Evolutionary conservation across 352 stramenopile genomes (phyloP), one percentile per base, ranked within the genome.

Genomic region (Thraustochytrium sp.): DNA sequence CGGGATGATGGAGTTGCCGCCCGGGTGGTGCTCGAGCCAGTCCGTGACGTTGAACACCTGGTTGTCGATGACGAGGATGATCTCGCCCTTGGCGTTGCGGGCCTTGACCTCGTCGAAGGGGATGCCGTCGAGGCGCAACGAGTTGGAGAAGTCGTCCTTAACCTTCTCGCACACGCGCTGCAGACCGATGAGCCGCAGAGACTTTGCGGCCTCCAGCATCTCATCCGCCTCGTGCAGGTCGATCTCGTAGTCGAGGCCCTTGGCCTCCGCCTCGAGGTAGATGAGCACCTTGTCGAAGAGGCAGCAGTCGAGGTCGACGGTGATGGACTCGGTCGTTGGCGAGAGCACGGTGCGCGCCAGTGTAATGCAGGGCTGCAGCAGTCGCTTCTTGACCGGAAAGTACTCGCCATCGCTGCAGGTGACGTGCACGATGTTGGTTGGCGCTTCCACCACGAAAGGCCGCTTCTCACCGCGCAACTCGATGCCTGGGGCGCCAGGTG

Each of bases 21-120:
- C 92, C 16, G 59, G 92, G 80, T 96, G 92, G 68, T 95, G 91
- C 0, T 90, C 90, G 26, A 96, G 88, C 92, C 92, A 96, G 11
- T 91, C 88, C 37, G 92, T 94, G 62, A 96, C 91, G 65, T 95
- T 92, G 55, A 94, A 86, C 42, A 96, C 92, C 91, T 95, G 95
- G 53, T 91, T 91, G 82, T 93, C 89, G 87, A 96, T 93, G 37
- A 96, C 89, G 26, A 96, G 86, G 89, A 90, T 93, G 31, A 93
- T 88, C 36, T 95, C 92, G 49, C 90, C 91, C 8, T 80, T 85
- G 21, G 86, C 51, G 85, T 96, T 96, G 42, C 91, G 90, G 0
- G 87, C 87, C 63, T 93, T 82, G 2, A 96, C 90, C 80, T 95
- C 91, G 3, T 91, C 90, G 86, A 89, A 94, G 1, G 89, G 89